A percentile compares a stretch with the other conserved stretches of the same genome.
Evolutionary conservation across 139 green algal genomes (phyloP).

Genomic region (Chlamydomonas schloesseri): DNA sequence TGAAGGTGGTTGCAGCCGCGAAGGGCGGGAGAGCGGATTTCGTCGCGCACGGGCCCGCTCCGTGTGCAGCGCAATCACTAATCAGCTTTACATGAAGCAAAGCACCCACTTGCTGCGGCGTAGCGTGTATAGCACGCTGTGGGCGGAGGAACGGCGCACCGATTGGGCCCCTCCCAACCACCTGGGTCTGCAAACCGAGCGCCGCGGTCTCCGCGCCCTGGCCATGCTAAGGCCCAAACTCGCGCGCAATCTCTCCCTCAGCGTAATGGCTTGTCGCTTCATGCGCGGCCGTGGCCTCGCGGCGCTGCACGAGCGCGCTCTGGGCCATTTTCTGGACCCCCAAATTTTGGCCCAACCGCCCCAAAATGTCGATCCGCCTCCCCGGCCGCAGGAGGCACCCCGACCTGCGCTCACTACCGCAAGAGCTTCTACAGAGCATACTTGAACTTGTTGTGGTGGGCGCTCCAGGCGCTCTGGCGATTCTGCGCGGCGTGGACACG

Average conservation of each 20-base stretch:
- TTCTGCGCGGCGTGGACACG: constrained; percentile 2
- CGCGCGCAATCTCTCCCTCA: background rate
- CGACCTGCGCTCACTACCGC: constrained; percentile 7
- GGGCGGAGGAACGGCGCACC: too few species aligned
- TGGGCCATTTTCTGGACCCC: background rate
- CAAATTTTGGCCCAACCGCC: background rate
- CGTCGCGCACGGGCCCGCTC: background rate
- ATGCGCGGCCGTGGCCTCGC: background rate
- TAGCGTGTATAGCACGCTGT: too few species aligned
- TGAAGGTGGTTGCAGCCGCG: constrained; percentile 8
- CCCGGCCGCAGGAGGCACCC: background rate
- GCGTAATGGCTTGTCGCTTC: background rate
- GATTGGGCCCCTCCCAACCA: too few species aligned
- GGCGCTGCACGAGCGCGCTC: background rate
- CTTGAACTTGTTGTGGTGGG: background rate
- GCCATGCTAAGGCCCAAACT: background rate
- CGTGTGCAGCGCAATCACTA: too few species aligned
- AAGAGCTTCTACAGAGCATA: constrained; percentile 16
- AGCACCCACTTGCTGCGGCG: too few species aligned
- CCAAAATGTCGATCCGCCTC: background rate
- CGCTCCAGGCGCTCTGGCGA: background rate
- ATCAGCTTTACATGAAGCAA: background rate
- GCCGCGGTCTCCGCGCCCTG: too few species aligned
- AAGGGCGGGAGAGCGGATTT: background rate
- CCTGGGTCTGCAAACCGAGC: too few species aligned